Evolutionary conservation across 169 alveolate genomes (phyloP).

Genomic region (Sarcocystis neurona): DNA sequence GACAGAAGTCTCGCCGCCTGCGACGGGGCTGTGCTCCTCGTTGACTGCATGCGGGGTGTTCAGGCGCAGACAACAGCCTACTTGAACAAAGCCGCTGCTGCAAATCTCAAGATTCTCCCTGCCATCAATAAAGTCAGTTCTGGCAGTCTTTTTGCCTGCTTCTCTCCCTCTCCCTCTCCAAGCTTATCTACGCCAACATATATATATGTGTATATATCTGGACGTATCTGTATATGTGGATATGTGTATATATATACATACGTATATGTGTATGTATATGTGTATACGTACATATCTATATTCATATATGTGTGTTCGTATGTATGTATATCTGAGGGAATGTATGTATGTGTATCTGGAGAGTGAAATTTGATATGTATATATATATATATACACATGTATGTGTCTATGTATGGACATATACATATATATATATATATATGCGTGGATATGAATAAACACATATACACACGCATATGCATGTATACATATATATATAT

Average conservation of each 20-base stretch:
- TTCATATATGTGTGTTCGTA: no score
- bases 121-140: conserved; percentile 28
- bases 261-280: no score
- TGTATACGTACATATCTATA: not conserved
- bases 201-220: no score
- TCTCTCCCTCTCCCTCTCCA: not conserved
- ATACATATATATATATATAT: not conserved
- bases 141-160: not conserved
- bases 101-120: conserved; percentile 16
- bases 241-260: conserved; percentile 8
- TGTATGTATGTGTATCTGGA: no score
- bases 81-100: conserved; percentile 18
- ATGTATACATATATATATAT: not conserved
- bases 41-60: conserved; percentile 93
- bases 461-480: no score
- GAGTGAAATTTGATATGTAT: not conserved
- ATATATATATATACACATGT: not conserved
- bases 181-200: not conserved
- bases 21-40: conserved; percentile 90
- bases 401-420: not conserved
- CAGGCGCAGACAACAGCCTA: conserved; percentile 93
- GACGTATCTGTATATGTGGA: no score
- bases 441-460: no score
- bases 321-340: not conserved
- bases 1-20: conserved; percentile 92